Percentiles rank a stretch among this genome's conserved stretches.
These are phyloP conservation scores for Ganoderma meredithae DNA, from an alignment of 1,284 basidiomycete species.

Conservation along the genomic window DNA sequence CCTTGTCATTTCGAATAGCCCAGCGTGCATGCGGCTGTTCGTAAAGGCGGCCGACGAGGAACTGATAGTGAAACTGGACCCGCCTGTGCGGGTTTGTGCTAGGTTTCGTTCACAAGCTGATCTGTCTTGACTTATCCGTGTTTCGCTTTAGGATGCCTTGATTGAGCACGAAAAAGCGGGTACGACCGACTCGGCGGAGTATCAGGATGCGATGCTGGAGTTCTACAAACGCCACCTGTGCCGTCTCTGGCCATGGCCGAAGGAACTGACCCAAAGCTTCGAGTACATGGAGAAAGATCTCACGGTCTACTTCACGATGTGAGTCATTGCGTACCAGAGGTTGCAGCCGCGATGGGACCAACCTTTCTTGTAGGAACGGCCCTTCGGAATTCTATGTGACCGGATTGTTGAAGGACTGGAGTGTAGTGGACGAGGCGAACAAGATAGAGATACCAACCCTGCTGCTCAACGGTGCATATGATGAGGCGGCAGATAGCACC, in stretches of 20 bases:
- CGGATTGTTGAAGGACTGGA: slow-evolving; percentile 59
- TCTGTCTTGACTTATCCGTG: neutral
- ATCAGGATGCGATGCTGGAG: slow-evolving; percentile 49
- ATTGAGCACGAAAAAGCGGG: slow-evolving; percentile 55
- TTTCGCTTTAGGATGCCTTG: slow-evolving; percentile 43
- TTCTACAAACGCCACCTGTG: slow-evolving; percentile 57
- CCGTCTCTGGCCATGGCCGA: slow-evolving; percentile 53
- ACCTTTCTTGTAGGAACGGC: slow-evolving; percentile 50
- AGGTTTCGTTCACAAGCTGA: neutral
- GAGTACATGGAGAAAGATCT: slow-evolving; percentile 48
- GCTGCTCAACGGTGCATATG: slow-evolving; percentile 58
- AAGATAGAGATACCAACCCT: slow-evolving; percentile 57
- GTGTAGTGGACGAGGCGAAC: slow-evolving; percentile 50
- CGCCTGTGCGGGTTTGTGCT: neutral
- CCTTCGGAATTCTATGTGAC: slow-evolving; percentile 57
- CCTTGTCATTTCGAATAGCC: slow-evolving; percentile 47
- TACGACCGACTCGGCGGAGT: slow-evolving; percentile 54
- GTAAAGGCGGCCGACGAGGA: slow-evolving; percentile 41
- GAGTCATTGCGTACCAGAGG: slow-evolving; percentile 28
- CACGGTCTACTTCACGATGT: slow-evolving; percentile 60
- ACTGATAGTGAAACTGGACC: slow-evolving; percentile 28
- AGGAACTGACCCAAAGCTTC: slow-evolving; percentile 40
- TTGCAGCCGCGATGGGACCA: neutral
- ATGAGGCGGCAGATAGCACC: slow-evolving; percentile 55
- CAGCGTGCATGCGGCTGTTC: slow-evolving; percentile 43